Conservation (phyloP, 306 rosid genomes). For the Cucurbita pepo region DNA sequence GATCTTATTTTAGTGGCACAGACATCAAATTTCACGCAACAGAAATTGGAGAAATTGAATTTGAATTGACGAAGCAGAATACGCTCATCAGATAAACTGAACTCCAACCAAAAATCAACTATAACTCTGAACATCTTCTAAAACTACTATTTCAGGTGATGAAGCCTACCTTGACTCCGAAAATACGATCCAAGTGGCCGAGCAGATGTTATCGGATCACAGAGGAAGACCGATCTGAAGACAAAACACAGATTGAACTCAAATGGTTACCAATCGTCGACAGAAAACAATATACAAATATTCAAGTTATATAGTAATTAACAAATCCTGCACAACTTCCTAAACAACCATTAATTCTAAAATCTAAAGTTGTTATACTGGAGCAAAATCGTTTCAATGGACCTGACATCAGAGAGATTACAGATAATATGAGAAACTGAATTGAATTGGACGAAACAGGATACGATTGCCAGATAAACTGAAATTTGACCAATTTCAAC, state of each 20-base stretch:
- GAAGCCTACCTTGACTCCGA: not conserved
- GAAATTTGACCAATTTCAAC: not conserved
- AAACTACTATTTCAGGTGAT: not conserved
- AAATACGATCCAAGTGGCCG: not conserved
- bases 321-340: not conserved
- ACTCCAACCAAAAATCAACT: not conserved
- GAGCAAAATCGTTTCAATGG: too few species aligned
- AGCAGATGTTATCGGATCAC: not conserved
- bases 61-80: not conserved
- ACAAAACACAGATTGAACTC: not conserved
- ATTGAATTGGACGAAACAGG: not conserved
- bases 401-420: not conserved
- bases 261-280: not conserved
- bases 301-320: not conserved
- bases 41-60: not conserved
- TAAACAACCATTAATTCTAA: too few species aligned
- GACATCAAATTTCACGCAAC: not conserved
- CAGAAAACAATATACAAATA: not conserved
- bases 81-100: not conserved
- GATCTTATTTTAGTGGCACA: not conserved
- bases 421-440: not conserved
- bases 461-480: not conserved
- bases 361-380: too few species aligned
- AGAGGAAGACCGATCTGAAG: not conserved
- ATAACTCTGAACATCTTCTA: not conserved